phyloP scores from a whole-genome alignment of 2,329 filamentous ascomycete species.

The Diplodia intermedia region DNA sequence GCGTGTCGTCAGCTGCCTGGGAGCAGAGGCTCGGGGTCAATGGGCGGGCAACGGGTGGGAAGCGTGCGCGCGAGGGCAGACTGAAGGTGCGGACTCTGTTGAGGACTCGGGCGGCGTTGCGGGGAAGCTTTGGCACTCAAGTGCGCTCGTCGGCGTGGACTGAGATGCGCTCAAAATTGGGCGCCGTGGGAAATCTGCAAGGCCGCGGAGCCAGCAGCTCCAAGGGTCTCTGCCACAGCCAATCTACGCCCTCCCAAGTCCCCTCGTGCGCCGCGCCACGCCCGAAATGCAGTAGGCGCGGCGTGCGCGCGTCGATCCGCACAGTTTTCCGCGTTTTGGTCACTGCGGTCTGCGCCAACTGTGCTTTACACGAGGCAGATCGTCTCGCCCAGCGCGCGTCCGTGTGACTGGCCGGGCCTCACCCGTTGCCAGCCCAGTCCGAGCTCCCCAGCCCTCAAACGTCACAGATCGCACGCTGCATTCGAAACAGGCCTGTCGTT shows the following conservation, averaged over 20 bases:
- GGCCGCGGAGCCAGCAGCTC: slow-evolving; percentile 24
- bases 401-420: slow-evolving; percentile 23
- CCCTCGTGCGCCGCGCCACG: slow-evolving; percentile 22
- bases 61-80: not conserved
- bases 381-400: slow-evolving; percentile 3
- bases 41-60: slow-evolving; percentile 9
- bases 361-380: slow-evolving; percentile 26
- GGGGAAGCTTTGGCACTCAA: slow-evolving; percentile 30
- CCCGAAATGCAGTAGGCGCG: slow-evolving; percentile 16
- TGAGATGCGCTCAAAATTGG: slow-evolving; percentile 31
- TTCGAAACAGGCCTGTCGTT: slow-evolving; percentile 5
- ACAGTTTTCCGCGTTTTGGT: slow-evolving; percentile 28
- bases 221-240: slow-evolving; percentile 4
- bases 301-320: slow-evolving; percentile 29
- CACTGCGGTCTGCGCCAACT: slow-evolving; percentile 16
- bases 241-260: slow-evolving; percentile 2
- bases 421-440: not conserved
- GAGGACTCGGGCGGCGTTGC: slow-evolving; percentile 27
- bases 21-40: slow-evolving; percentile 10
- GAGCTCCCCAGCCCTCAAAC: not conserved
- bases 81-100: not conserved
- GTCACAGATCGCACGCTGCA: slow-evolving; percentile 6
- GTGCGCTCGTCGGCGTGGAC: slow-evolving; percentile 29
- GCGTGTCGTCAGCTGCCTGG: slow-evolving; percentile 1
- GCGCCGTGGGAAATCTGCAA: slow-evolving; percentile 30